These are phyloP conservation scores for Auriscalpium vulgare DNA, from an alignment of 768 basidiomycete genomes.

Conservation along the genomic window DNA sequence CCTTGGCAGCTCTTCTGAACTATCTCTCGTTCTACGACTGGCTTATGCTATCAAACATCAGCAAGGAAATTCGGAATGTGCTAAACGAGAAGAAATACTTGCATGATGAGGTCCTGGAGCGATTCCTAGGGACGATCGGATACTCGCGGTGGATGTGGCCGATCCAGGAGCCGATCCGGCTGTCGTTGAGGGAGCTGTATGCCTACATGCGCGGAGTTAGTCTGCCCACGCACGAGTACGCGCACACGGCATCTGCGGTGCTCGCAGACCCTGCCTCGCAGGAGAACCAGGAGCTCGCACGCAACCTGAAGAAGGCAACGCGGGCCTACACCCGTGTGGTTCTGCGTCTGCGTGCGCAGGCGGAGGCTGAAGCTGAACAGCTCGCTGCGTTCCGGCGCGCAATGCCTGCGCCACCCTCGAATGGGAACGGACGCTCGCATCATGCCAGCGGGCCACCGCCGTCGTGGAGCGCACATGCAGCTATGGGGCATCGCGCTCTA, in stretches of 20 bases:
- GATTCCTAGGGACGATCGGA: constrained; percentile 64
- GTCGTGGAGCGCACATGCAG: constrained; percentile 13
- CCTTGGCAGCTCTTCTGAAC: constrained; percentile 47
- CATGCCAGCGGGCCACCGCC: constrained; percentile 7
- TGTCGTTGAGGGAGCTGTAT: constrained; percentile 71
- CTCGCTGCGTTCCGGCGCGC: constrained; percentile 6
- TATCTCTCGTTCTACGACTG: constrained; percentile 70
- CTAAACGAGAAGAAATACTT: constrained; percentile 43
- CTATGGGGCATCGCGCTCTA: constrained; percentile 18
- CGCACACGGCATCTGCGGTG: constrained; percentile 48
- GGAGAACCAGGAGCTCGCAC: constrained; percentile 36
- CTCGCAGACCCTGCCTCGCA: constrained; percentile 38
- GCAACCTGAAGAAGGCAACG: constrained; percentile 48
- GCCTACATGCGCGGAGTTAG: constrained; percentile 77
- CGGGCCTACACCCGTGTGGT: constrained; percentile 78
- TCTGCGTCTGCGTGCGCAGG: constrained; percentile 69
- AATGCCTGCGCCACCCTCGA: constrained; percentile 2
- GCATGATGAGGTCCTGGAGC: constrained; percentile 59
- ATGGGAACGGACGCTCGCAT: constrained; percentile 5
- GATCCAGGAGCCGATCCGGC: constrained; percentile 45
- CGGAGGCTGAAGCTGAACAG: constrained; percentile 46
- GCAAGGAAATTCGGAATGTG: constrained; percentile 41
- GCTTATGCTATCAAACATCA: constrained; percentile 50
- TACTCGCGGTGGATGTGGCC: constrained; percentile 59
- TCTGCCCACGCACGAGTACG: constrained; percentile 67